Evolutionary conservation across 73 alveolate species (phyloP), one percentile per base, ranked within the genome.

Genomic region (Paramecium pentaurelia): DNA sequence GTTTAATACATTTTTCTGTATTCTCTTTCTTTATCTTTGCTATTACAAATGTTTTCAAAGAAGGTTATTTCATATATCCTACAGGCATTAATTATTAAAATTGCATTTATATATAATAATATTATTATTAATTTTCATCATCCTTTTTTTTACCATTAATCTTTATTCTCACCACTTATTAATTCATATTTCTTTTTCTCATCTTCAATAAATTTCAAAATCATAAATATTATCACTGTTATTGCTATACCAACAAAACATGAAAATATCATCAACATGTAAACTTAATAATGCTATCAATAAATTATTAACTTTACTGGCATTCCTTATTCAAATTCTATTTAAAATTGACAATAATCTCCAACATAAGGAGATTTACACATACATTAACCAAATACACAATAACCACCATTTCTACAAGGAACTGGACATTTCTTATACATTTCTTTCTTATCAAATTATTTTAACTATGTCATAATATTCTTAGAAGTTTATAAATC

Each of bases 381-480:
- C 91, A 80, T 80, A 80, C 91, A 80, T 49, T 45, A 22, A 27
- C 91, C 91, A 80, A 32, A 80, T 22, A 80, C 91, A 80, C 91
- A 80, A 80, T 80, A 80, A 0, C 91, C 91, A 4, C 73, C 73
- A 45, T 80, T 42, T 47, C 91, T 80, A 47, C 91, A 80, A 44
- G 91, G 91, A 25, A 80, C 91, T 42, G 91, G 77, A n/a, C 91
- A 80, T 47, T 80, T 80, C 30, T 42, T 80, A 18, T 45, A 80
- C 71, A 80, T 28, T 44, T 45, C 47, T 47, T 47, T 80, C 34
- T 49, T 80, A 80, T 80, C 91, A 22, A 80, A 32, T 47, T 80
- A 47, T 25, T 80, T 42, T 8, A 80, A 28, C 27, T 64, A 18
- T 5, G 84, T 64, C 51, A 64, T 10, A 2, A 64, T 34, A 32